Conservation (phyloP, 2,329 filamentous ascomycete species). For the Stromatinia cepivora region DNA sequence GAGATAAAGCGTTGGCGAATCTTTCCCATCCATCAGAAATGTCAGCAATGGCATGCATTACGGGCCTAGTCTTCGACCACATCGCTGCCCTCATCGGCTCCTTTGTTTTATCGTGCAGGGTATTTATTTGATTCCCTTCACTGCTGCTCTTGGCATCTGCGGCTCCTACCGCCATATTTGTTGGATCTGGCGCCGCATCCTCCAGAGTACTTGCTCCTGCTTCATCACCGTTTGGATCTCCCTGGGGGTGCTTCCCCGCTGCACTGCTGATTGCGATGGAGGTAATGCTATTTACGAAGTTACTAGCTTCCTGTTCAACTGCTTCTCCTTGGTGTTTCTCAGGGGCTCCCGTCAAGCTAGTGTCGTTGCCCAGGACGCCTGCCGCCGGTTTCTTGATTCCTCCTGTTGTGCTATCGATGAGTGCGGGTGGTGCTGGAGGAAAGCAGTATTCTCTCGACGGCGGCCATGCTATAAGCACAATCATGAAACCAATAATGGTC, state of each 20-base stretch:
- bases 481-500: constrained; percentile 55
- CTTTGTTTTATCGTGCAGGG: constrained; percentile 72
- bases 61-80: constrained; percentile 72
- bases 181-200: constrained; percentile 60
- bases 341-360: constrained; percentile 77
- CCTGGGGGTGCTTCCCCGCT: constrained; percentile 72
- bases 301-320: constrained; percentile 78
- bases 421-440: constrained; percentile 72
- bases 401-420: constrained; percentile 69
- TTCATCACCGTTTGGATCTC: constrained; percentile 48
- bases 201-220: constrained; percentile 43
- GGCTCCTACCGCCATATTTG: constrained; percentile 53
- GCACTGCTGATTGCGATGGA: constrained; percentile 73
- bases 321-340: constrained; percentile 83
- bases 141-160: constrained; percentile 54
- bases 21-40: constrained; percentile 63
- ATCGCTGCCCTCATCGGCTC: constrained; percentile 74
- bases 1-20: constrained; percentile 63
- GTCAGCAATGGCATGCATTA: constrained; percentile 66
- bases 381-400: constrained; percentile 75
- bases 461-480: constrained; percentile 67
- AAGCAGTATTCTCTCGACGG: constrained; percentile 64
- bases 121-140: constrained; percentile 50
- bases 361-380: constrained; percentile 72
- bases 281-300: constrained; percentile 73